These are phyloP conservation scores for Penicillium paxilli DNA, from an alignment of 495 filamentous ascomycete genomes.

Conservation along the genomic window DNA sequence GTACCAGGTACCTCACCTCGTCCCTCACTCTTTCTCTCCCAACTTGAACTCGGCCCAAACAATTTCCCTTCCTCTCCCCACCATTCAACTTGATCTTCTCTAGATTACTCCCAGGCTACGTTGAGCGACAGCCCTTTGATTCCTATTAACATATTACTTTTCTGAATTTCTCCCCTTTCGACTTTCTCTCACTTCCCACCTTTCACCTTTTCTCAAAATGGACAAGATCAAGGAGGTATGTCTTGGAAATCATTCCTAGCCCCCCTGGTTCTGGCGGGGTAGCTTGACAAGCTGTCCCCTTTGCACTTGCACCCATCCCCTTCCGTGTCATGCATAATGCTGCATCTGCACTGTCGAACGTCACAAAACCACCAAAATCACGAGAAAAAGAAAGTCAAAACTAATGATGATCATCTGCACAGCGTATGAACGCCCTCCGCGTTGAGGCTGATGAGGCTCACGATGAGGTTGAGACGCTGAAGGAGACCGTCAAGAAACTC, in stretches of 20 bases:
- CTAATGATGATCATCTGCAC: conserved; percentile 18
- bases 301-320: conserved; percentile 5
- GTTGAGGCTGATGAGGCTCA: conserved; percentile 83
- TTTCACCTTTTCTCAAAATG: conserved; percentile 43
- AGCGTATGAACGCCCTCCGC: conserved; percentile 95
- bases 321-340: conserved; percentile 19
- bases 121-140: conserved; percentile 44
- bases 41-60: background rate
- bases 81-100: too few species aligned
- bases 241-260: conserved; percentile 23
- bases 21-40: background rate
- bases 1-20: too few species aligned
- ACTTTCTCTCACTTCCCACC: conserved; percentile 5
- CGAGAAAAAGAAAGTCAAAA: too few species aligned
- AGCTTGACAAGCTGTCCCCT: conserved; percentile 38
- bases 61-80: conserved; percentile 17
- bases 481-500: conserved; percentile 79
- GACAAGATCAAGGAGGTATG: conserved; percentile 79
- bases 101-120: conserved; percentile 39
- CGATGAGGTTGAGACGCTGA: conserved; percentile 80
- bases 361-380: too few species aligned
- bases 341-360: conserved; percentile 5
- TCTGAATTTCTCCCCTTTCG: conserved; percentile 6
- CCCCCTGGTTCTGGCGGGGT: conserved; percentile 42
- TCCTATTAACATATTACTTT: conserved; percentile 33